A percentile compares a stretch with the other conserved stretches of the same genome.
Evolutionary conservation across 768 basidiomycete species (phyloP).

Genomic region (Pluteus cervinus): DNA sequence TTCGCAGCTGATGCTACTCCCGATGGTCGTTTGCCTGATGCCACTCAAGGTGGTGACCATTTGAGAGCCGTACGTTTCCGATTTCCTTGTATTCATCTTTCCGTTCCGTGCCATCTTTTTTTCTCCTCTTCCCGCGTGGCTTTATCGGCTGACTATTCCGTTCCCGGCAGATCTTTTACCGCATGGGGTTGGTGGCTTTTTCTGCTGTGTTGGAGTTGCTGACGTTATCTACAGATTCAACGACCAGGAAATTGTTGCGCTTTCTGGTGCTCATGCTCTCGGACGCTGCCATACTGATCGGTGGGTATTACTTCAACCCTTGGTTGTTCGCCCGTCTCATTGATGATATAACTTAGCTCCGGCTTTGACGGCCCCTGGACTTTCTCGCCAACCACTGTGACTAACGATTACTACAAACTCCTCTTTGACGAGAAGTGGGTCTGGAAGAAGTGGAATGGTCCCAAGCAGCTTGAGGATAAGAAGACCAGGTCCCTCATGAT

Average conservation of each 20-base stretch:
- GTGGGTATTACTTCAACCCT: slow-evolving; percentile 24
- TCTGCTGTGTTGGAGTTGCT: neutral
- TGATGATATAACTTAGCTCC: slow-evolving; percentile 31
- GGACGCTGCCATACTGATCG: slow-evolving; percentile 90
- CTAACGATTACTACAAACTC: slow-evolving; percentile 83
- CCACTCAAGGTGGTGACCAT: slow-evolving; percentile 76
- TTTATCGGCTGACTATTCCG: no score
- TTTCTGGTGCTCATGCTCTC: slow-evolving; percentile 90
- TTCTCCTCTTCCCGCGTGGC: no score
- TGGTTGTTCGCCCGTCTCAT: neutral
- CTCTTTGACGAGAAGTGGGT: slow-evolving; percentile 88
- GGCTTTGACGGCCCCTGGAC: slow-evolving; percentile 94
- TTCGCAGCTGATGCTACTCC: slow-evolving; percentile 68
- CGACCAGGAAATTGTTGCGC: slow-evolving; percentile 96
- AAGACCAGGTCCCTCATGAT: slow-evolving; percentile 88
- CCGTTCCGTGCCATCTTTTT: slow-evolving; percentile 3
- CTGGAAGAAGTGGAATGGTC: slow-evolving; percentile 95
- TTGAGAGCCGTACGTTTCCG: slow-evolving; percentile 57
- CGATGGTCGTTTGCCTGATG: slow-evolving; percentile 89
- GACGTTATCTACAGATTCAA: slow-evolving; percentile 49
- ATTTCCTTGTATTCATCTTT: slow-evolving; percentile 5
- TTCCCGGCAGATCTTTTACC: slow-evolving; percentile 90
- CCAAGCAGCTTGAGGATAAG: slow-evolving; percentile 93
- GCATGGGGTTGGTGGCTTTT: slow-evolving; percentile 59
- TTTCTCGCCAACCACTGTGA: slow-evolving; percentile 84